phyloP scores from a whole-genome alignment of 2,329 filamentous ascomycete genomes.

The Madurella fahalii region DNA sequence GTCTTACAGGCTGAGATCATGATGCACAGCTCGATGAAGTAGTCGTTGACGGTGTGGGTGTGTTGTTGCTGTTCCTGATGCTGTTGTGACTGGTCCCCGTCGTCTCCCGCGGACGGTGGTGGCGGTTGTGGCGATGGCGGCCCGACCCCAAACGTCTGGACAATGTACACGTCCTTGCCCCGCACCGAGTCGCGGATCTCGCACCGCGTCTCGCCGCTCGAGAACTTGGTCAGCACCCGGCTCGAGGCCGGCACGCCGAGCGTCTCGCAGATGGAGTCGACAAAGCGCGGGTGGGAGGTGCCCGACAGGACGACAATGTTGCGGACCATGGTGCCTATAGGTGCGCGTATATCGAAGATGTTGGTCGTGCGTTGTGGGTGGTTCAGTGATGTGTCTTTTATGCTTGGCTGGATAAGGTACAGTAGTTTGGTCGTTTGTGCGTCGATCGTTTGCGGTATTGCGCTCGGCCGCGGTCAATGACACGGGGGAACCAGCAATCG shows the following conservation, averaged over 20 bases:
- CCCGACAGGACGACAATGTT: conserved; percentile 93
- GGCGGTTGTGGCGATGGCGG: background rate
- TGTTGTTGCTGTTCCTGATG: background rate
- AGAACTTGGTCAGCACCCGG: conserved; percentile 85
- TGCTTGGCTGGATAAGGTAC: background rate
- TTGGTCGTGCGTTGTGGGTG: too few species aligned
- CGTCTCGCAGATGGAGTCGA: conserved; percentile 80
- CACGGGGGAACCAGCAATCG: background rate
- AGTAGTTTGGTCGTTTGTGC: background rate
- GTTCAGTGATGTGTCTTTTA: background rate
- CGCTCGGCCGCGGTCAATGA: background rate
- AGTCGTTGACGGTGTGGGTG: conserved; percentile 68
- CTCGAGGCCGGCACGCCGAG: conserved; percentile 83
- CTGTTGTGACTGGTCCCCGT: background rate
- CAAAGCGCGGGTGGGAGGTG: conserved; percentile 84
- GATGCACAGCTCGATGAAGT: conserved; percentile 94
- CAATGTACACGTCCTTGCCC: conserved; percentile 98
- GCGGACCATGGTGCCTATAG: conserved; percentile 65
- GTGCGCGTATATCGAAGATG: too few species aligned
- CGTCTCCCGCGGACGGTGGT: conserved; percentile 48
- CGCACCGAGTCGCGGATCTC: conserved; percentile 95
- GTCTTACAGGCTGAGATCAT: conserved; percentile 94
- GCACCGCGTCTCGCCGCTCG: conserved; percentile 88
- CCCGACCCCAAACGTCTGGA: conserved; percentile 61
- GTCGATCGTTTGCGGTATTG: too few species aligned